Evolutionary conservation across 371 early-diverging fungal genomes (phyloP).

Genomic region (Conidiobolus incongruus): DNA sequence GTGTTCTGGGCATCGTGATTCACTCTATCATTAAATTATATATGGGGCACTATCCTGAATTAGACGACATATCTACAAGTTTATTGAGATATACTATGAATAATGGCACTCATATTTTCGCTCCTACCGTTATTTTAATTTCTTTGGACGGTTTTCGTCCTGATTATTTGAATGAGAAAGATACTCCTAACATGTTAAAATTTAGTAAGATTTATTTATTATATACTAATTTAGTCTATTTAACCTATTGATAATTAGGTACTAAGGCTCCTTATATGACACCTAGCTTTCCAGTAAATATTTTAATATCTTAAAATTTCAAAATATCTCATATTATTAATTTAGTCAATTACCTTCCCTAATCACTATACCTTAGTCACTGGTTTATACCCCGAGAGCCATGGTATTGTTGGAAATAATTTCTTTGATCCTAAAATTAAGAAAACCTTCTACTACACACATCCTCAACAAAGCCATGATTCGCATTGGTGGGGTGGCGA

Average conservation of each 20-base stretch:
- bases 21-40: too few relatives aligned
- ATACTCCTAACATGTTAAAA: constrained; percentile 38
- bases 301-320: background rate
- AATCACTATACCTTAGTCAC: constrained; percentile 87
- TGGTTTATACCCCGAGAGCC: constrained; percentile 73
- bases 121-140: constrained; percentile 56
- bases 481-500: constrained; percentile 72
- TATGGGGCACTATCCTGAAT: too few relatives aligned
- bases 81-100: background rate
- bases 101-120: constrained; percentile 47
- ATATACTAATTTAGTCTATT: background rate
- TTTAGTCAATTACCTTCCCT: constrained; percentile 60
- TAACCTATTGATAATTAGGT: constrained; percentile 16
- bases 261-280: constrained; percentile 34
- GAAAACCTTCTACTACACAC: constrained; percentile 52
- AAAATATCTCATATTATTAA: background rate
- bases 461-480: constrained; percentile 21
- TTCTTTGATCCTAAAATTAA: constrained; percentile 59
- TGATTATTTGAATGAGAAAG: constrained; percentile 51
- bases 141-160: constrained; percentile 81
- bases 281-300: constrained; percentile 44
- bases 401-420: constrained; percentile 80
- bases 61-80: too few relatives aligned
- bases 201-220: constrained; percentile 17
- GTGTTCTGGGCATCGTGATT: too few relatives aligned